Base-by-base conservation (phyloP, 768 basidiomycete species). In the Suillus fuscotomentosus region DNA sequence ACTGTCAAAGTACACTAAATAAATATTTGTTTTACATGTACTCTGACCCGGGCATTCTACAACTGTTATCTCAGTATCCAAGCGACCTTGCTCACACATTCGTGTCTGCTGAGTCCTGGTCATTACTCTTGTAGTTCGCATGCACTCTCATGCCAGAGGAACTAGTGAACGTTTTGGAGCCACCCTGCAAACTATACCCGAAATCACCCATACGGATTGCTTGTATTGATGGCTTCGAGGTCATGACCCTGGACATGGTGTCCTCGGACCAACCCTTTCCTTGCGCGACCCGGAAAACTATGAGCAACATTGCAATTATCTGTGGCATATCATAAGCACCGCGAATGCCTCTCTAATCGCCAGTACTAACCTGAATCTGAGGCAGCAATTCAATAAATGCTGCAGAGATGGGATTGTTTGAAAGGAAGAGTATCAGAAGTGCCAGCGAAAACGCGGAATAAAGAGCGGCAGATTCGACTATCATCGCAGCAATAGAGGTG, bases 391-490 rank as follows among this genome's bases (percentile, higher is more conserved):
- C 72, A 8, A 79, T 42, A 43, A 78, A 69, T n/a, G 77, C 60
- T 34, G 75, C 74, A 38, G 73, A 73, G 5, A 75, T 55, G 0
- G 70, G 51, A 15, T 65, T 71, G 14, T 66, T 56, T 9, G 64
- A 10, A 5, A 66, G 67, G 55, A 72, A 79, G 17, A 70, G 54
- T 17, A 75, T 62, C 24, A 81, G 54, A 61, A 80, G 77, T 0
- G 76, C 36, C 9, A 80, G 13, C 0, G 71, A 70, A 17, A 71
- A 56, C 6, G 66, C 17, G 5, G 75, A 69, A 54, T 77, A 79
- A 3, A 76, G 51, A 3, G 73, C 68, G 2, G 76, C 76, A 0
- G 75, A 76, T 66, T 80, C 79, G 55, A 81, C 56, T 38, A 77
- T 45, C 68, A 81, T 78, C 5, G 78, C 69, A 10, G 71, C 72